Evolutionary conservation across 306 rosid genomes (phyloP).

Genomic region (Oxytropis ochrocephala): DNA sequence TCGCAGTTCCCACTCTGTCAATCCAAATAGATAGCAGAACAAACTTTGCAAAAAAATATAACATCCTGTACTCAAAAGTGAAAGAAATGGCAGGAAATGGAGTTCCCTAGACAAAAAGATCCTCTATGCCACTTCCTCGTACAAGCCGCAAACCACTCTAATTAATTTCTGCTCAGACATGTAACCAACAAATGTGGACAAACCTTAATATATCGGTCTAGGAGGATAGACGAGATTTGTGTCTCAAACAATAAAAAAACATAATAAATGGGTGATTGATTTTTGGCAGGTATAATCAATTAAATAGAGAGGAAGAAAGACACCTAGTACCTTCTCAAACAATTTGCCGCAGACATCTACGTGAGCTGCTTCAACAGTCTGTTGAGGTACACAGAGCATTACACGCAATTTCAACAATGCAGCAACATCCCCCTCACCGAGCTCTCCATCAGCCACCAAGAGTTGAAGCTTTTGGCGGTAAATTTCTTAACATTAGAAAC

Average conservation of each 20-base stretch:
- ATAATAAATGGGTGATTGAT: not conserved
- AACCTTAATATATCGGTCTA: not conserved
- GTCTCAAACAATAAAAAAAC: not conserved
- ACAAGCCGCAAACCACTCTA: not conserved
- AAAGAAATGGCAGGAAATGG: not conserved
- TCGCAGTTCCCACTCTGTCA: not conserved
- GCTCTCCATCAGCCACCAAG: slow-evolving; percentile 79
- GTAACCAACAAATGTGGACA: not conserved
- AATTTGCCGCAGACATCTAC: slow-evolving; percentile 88
- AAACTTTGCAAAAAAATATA: not conserved
- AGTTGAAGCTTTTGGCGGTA: slow-evolving; percentile 96
- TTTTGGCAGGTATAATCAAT: not conserved
- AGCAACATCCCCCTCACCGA: slow-evolving; percentile 69
- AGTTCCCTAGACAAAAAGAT: not conserved
- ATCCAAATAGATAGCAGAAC: not conserved
- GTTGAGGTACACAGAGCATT: slow-evolving; percentile 87
- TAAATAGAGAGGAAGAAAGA: not conserved
- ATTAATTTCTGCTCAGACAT: not conserved
- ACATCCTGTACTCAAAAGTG: not conserved
- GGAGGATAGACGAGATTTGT: not conserved
- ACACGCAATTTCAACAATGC: slow-evolving; percentile 82
- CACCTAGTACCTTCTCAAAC: slow-evolving; percentile 68
- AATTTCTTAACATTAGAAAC: slow-evolving; percentile 46
- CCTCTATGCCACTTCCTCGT: not conserved
- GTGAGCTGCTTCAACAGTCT: slow-evolving; percentile 84